phyloP scores from a whole-genome alignment of 345 rosid species.

The Eucalyptus camaldulensis region DNA sequence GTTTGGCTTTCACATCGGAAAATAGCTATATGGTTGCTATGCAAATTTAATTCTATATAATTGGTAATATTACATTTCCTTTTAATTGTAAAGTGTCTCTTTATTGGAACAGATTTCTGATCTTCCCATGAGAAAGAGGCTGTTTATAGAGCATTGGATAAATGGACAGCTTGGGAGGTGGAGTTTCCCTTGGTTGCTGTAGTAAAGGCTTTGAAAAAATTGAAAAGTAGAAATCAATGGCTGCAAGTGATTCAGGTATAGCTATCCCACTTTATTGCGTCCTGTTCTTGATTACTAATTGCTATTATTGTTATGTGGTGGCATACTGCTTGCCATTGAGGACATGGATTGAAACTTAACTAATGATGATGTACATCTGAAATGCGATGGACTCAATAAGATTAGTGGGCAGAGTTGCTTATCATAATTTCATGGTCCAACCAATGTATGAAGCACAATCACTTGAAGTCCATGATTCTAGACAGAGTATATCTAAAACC shows the following conservation, averaged over 20 bases:
- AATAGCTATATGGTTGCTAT: background rate
- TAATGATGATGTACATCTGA: background rate
- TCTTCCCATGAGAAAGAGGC: constrained; percentile 66
- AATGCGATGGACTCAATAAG: background rate
- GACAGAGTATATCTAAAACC: background rate
- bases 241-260: constrained; percentile 71
- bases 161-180: constrained; percentile 83
- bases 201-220: constrained; percentile 57
- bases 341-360: background rate
- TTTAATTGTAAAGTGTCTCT: background rate
- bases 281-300: background rate
- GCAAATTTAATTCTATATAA: background rate
- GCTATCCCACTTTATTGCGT: background rate
- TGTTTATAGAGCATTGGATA: constrained; percentile 74
- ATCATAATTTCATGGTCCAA: background rate
- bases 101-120: constrained; percentile 40
- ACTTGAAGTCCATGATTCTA: background rate
- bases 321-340: background rate
- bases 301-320: background rate
- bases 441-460: background rate
- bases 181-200: constrained; percentile 78
- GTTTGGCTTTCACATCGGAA: background rate
- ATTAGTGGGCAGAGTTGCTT: too few species aligned
- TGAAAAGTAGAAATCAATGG: constrained; percentile 68
- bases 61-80: background rate